Conservation (phyloP, 192 early-diverging fungal species). For the Dispira simplex region DNA sequence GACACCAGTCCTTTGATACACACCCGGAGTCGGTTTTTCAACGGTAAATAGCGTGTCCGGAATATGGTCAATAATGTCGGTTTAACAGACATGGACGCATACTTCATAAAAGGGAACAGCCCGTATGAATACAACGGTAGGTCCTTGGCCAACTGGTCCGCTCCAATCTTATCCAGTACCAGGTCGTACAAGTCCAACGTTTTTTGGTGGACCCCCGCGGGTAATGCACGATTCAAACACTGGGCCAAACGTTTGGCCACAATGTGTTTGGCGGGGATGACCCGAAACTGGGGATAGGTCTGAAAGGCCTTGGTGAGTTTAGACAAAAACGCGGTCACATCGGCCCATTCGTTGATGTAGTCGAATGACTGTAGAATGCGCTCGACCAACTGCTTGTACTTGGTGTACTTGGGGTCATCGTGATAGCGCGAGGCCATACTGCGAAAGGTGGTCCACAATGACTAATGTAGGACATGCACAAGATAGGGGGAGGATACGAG, state of each 20-base stretch:
- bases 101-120: constrained; percentile 79
- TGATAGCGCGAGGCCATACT: constrained; percentile 14
- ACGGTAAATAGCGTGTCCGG: constrained; percentile 56
- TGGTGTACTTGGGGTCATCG: constrained; percentile 67
- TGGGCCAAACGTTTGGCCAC: constrained; percentile 88
- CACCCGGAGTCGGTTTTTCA: constrained; percentile 50
- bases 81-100: constrained; percentile 67
- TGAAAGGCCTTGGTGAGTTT: constrained; percentile 72
- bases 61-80: constrained; percentile 68
- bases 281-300: constrained; percentile 51
- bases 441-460: no score
- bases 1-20: constrained; percentile 65
- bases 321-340: constrained; percentile 80
- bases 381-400: constrained; percentile 69
- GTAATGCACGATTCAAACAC: constrained; percentile 86
- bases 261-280: constrained; percentile 69
- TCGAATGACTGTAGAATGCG: constrained; percentile 85
- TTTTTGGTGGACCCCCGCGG: constrained; percentile 91
- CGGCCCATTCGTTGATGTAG: constrained; percentile 87
- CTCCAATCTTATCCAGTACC: constrained; percentile 50
- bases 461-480: no score
- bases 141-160: constrained; percentile 61
- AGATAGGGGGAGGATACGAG: no score
- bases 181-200: constrained; percentile 73
- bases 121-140: constrained; percentile 77